A percentile compares a stretch with the other conserved stretches of the same genome.
phyloP scores from a whole-genome alignment of 306 rosid genomes.

The Spatholobus suberectus region DNA sequence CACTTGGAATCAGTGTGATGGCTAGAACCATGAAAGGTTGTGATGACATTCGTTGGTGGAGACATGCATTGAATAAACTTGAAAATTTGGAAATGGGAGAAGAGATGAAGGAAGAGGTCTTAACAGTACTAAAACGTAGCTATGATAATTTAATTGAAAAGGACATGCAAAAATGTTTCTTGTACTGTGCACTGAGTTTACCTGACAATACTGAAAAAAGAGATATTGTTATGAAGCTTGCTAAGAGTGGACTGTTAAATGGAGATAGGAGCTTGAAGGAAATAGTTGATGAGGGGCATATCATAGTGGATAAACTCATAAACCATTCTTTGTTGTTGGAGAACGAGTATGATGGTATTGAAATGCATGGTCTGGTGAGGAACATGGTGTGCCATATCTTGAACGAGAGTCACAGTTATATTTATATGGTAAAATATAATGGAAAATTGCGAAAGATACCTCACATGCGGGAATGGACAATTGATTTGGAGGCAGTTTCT shows the following conservation, averaged over 20 bases:
- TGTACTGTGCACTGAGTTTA: constrained; percentile 26
- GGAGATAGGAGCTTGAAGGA: constrained; percentile 14
- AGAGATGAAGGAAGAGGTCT: not conserved
- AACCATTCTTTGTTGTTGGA: not conserved
- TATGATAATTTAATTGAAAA: not conserved
- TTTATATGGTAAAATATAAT: not conserved
- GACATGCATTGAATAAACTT: not conserved
- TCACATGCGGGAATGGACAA: not conserved
- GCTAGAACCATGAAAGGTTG: constrained; percentile 21
- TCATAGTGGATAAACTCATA: not conserved
- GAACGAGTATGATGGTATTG: no score
- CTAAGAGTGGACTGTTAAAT: not conserved
- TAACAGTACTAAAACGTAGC: not conserved
- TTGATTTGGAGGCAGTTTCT: not conserved
- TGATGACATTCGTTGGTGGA: not conserved
- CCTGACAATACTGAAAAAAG: no score
- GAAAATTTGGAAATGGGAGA: not conserved
- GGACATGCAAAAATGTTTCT: constrained; percentile 18
- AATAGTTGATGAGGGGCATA: not conserved
- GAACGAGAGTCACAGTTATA: not conserved
- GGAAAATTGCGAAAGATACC: not conserved
- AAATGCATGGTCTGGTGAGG: not conserved
- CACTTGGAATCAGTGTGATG: constrained; percentile 28
- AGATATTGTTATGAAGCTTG: no score
- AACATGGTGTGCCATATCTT: not conserved